Evolutionary conservation across 1,139 yeast species (phyloP).

Genomic region (Torulaspora globosa): DNA sequence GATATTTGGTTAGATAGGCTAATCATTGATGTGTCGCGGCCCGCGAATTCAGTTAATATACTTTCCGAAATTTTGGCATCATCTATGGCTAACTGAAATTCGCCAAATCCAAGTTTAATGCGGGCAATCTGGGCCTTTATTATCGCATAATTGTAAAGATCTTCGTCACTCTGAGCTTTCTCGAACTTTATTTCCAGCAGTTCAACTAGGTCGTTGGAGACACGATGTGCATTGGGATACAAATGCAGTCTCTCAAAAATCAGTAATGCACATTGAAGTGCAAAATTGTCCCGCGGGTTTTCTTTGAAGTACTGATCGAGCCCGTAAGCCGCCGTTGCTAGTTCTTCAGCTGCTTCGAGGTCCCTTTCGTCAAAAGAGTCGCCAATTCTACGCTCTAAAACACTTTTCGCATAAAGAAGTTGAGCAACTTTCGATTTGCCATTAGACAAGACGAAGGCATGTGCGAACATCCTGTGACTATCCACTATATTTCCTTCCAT

Average conservation of each 20-base stretch:
- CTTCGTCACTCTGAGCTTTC: slow-evolving; percentile 46
- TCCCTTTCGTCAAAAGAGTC: slow-evolving; percentile 47
- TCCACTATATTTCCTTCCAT: slow-evolving; percentile 50
- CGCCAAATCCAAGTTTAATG: slow-evolving; percentile 54
- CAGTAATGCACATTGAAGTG: slow-evolving; percentile 53
- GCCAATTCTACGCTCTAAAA: slow-evolving; percentile 44
- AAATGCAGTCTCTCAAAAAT: slow-evolving; percentile 71
- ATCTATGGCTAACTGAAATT: slow-evolving; percentile 58
- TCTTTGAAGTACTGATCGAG: slow-evolving; percentile 66
- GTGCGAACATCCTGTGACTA: slow-evolving; percentile 62
- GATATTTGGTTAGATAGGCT: slow-evolving; percentile 60
- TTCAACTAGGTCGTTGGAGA: slow-evolving; percentile 49
- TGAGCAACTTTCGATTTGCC: slow-evolving; percentile 72
- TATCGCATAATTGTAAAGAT: slow-evolving; percentile 49
- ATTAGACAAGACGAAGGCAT: slow-evolving; percentile 70
- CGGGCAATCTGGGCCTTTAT: slow-evolving; percentile 71
- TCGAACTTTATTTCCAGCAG: slow-evolving; percentile 60
- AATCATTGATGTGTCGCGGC: slow-evolving; percentile 34
- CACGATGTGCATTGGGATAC: slow-evolving; percentile 38
- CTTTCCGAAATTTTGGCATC: slow-evolving; percentile 56
- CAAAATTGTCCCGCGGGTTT: slow-evolving; percentile 60
- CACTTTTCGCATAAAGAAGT: slow-evolving; percentile 61
- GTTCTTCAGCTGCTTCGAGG: slow-evolving; percentile 58
- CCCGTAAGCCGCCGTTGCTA: slow-evolving; percentile 66
- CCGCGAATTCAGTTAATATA: slow-evolving; percentile 43